These are phyloP conservation scores for Aspergillus fumigatiaffinis DNA, from an alignment of 2,329 filamentous ascomycete species.

Conservation along the genomic window DNA sequence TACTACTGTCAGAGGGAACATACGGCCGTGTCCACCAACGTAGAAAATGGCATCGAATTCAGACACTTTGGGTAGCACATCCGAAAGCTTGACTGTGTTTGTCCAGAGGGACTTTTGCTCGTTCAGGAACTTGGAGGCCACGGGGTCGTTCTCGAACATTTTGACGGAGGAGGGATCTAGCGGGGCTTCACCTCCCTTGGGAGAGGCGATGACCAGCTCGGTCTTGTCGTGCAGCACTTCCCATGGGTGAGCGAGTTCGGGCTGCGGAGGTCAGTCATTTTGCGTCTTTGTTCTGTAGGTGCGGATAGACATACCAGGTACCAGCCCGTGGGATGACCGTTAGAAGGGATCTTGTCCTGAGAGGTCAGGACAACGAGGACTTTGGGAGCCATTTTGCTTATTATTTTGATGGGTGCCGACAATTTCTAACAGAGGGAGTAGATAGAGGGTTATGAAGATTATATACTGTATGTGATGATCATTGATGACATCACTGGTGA, in stretches of 20 bases:
- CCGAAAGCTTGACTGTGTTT: conserved; percentile 56
- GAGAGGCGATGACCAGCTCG: conserved; percentile 58
- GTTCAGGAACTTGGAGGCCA: conserved; percentile 53
- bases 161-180: conserved; percentile 58
- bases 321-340: conserved; percentile 61
- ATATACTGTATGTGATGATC: neutral
- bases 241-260: conserved; percentile 63
- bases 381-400: conserved; percentile 44
- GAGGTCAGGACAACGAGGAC: conserved; percentile 70
- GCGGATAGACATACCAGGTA: conserved; percentile 51
- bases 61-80: conserved; percentile 52
- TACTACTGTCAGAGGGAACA: too few species aligned
- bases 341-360: conserved; percentile 44
- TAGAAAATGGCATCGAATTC: conserved; percentile 64
- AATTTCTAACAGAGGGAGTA: neutral
- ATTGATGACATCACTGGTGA: neutral
- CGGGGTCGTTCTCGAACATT: conserved; percentile 51
- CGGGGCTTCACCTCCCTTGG: conserved; percentile 58
- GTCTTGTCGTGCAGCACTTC: conserved; percentile 53
- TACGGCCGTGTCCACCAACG: conserved; percentile 57
- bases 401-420: neutral
- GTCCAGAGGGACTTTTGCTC: conserved; percentile 60
- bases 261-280: conserved; percentile 25
- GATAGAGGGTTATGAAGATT: neutral
- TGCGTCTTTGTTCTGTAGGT: neutral